Percentiles rank a stretch among this genome's conserved stretches.
phyloP scores from a whole-genome alignment of 371 early-diverging fungal genomes.

The Mortierella sp. region DNA sequence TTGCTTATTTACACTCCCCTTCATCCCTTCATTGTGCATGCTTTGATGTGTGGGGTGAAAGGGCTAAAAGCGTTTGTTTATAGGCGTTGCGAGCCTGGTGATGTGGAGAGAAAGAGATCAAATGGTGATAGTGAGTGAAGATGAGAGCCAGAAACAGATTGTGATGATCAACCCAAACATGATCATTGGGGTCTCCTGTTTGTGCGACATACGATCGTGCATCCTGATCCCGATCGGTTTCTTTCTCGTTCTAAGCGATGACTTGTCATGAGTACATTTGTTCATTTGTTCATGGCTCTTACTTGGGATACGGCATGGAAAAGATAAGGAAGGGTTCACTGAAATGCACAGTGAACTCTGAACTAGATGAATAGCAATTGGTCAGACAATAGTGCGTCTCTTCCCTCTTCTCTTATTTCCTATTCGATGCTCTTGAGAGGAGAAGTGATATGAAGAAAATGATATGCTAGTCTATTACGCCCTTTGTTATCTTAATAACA shows the following conservation, averaged over 20 bases:
- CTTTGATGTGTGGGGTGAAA: background rate
- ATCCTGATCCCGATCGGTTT: slow-evolving; percentile 1
- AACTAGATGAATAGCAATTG: background rate
- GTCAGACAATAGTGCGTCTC: background rate
- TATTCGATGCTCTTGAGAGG: background rate
- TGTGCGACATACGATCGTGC: slow-evolving; percentile 8
- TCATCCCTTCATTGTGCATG: background rate
- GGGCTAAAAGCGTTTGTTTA: background rate
- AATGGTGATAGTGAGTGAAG: background rate
- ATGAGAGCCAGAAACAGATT: slow-evolving; percentile 10
- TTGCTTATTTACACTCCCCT: background rate
- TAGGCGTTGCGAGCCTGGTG: background rate
- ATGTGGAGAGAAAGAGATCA: background rate
- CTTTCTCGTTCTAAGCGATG: background rate
- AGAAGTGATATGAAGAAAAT: background rate
- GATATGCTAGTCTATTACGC: background rate
- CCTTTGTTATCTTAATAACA: background rate
- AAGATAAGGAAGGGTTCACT: background rate
- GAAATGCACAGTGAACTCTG: background rate
- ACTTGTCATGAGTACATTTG: background rate
- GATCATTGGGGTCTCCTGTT: background rate
- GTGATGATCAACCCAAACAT: background rate
- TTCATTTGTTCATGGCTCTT: background rate
- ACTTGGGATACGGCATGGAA: background rate
- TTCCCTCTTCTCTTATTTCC: background rate